Evolutionary conservation across 345 rosid genomes (phyloP).

Genomic region (Hibiscus trionum): DNA sequence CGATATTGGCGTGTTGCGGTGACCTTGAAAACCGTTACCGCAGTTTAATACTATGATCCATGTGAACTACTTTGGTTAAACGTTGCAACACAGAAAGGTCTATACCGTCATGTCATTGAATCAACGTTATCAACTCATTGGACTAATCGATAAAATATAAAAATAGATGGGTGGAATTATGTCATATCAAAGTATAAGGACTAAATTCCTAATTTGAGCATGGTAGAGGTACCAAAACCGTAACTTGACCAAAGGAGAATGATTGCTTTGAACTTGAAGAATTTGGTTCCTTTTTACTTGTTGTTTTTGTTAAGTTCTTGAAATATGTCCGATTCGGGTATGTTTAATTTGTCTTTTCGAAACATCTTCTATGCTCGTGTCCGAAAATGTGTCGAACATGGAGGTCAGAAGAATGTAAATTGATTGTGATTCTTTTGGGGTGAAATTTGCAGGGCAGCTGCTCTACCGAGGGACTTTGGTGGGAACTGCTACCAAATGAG

Average conservation of each 20-base stretch:
- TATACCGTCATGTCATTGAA: no score
- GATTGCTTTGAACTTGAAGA: background rate
- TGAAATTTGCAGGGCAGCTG: conserved; percentile 42
- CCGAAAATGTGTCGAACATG: background rate
- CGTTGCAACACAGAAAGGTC: no score
- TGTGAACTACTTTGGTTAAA: background rate
- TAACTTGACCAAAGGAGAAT: background rate
- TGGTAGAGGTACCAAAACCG: background rate
- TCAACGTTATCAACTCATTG: no score
- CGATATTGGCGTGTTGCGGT: no score
- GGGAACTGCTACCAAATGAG: conserved; percentile 50
- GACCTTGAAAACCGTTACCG: no score
- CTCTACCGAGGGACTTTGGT: conserved; percentile 46
- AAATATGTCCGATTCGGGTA: background rate
- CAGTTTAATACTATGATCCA: no score
- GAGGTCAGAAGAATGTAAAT: background rate
- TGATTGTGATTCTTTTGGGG: conserved; percentile 6
- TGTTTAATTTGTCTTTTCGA: background rate
- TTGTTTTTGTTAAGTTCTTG: background rate
- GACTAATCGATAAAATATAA: background rate
- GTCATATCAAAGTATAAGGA: background rate
- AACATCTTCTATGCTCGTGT: no score
- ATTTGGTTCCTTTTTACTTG: background rate
- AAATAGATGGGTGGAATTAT: background rate
- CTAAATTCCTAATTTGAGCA: background rate